phyloP scores from a whole-genome alignment of 164 flowering plant genomes.

The Liquidambar formosana region DNA sequence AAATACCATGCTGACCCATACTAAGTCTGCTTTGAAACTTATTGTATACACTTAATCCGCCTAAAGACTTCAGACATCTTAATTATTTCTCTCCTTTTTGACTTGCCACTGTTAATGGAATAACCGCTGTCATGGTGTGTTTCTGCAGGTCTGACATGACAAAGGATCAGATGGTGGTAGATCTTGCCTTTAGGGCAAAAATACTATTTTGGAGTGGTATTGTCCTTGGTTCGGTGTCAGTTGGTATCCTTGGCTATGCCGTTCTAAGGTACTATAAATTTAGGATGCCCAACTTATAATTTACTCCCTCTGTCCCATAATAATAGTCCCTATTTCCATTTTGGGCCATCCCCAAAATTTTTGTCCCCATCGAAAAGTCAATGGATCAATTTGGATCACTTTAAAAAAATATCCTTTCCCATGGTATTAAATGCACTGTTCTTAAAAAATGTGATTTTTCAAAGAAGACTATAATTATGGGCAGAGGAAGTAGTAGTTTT shows the following conservation, averaged over 20 bases:
- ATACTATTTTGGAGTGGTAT: conserved; percentile 66
- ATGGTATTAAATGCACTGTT: no score
- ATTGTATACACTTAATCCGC: background rate
- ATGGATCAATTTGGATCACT: no score
- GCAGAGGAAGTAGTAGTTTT: no score
- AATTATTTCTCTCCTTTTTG: background rate
- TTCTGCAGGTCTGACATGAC: conserved; percentile 64
- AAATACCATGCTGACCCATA: background rate
- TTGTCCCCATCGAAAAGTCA: no score
- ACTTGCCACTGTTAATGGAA: background rate
- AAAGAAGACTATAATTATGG: no score
- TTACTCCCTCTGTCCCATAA: no score
- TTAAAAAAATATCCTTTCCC: no score
- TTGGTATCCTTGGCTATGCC: conserved; percentile 76
- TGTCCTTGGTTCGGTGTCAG: conserved; percentile 58
- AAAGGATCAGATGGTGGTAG: conserved; percentile 65
- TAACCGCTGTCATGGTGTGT: background rate
- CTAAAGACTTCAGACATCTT: conserved; percentile 3
- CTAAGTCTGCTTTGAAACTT: background rate
- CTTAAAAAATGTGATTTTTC: no score
- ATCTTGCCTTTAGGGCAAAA: conserved; percentile 51
- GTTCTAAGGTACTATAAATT: conserved; percentile 47
- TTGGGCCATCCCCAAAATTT: no score
- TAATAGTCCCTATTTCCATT: no score
- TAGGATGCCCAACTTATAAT: background rate